phyloP scores from a whole-genome alignment of 768 basidiomycete species.

The Calocera cornea region DNA sequence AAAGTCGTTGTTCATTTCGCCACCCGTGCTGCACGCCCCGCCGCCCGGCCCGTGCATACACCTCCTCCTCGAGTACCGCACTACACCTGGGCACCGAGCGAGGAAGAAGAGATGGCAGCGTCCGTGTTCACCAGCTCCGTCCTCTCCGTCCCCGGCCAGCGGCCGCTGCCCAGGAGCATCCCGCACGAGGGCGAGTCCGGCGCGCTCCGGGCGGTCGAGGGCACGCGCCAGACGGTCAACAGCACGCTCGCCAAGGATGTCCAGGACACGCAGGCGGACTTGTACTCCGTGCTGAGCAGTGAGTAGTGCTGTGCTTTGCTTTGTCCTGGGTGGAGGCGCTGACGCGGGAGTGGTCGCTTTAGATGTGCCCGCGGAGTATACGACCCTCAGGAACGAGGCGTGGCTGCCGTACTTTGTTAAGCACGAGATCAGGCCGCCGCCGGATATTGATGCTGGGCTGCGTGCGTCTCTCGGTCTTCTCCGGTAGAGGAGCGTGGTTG shows the following conservation, averaged over 20 bases:
- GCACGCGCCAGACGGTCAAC: neutral
- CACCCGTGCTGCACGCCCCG: too few species aligned
- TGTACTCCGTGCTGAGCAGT: slow-evolving; percentile 1
- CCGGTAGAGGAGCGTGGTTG: neutral
- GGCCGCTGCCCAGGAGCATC: neutral
- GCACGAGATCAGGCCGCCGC: neutral
- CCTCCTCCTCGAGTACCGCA: too few species aligned
- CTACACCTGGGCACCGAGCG: too few species aligned
- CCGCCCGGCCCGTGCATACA: too few species aligned
- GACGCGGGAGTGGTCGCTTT: neutral
- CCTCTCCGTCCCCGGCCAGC: neutral
- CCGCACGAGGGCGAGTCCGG: neutral
- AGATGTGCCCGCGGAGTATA: slow-evolving; percentile 3
- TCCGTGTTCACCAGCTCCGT: slow-evolving; percentile 1
- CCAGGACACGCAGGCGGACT: neutral
- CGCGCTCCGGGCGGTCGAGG: neutral
- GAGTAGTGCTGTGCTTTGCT: too few species aligned
- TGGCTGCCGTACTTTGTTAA: neutral
- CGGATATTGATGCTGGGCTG: neutral
- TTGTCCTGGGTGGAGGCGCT: too few species aligned
- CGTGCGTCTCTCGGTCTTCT: neutral
- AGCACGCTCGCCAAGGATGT: neutral
- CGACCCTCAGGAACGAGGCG: neutral
- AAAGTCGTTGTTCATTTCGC: too few species aligned
- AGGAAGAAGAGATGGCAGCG: neutral